A percentile compares a stretch with the other conserved stretches of the same genome.
These are phyloP conservation scores for Poa pratensis DNA, from an alignment of 176 grass and related monocot species.

Conservation along the genomic window DNA sequence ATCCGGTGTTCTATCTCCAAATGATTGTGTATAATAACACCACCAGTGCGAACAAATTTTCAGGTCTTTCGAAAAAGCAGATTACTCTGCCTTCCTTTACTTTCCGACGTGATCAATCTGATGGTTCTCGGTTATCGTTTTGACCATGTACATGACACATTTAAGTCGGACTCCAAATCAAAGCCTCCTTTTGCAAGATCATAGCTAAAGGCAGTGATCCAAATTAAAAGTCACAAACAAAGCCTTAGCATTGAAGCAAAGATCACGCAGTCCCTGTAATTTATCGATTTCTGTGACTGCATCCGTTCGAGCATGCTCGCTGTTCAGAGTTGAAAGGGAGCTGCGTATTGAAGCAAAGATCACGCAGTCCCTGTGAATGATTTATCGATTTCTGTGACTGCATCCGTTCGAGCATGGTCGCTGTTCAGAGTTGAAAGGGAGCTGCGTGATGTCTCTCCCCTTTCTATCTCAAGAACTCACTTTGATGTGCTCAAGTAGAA, in stretches of 20 bases:
- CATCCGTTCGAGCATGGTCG: not conserved
- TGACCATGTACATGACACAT: not conserved
- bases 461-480: slow-evolving; percentile 23
- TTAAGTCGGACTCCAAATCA: slow-evolving; percentile 26
- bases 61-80: slow-evolving; percentile 31
- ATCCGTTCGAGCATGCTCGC: not conserved
- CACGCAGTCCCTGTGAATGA: slow-evolving; percentile 16
- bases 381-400: slow-evolving; percentile 27
- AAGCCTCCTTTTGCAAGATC: slow-evolving; percentile 40
- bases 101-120: slow-evolving; percentile 21
- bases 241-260: slow-evolving; percentile 45
- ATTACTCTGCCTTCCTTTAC: slow-evolving; percentile 23
- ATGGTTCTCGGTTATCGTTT: slow-evolving; percentile 41
- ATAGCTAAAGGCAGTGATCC: slow-evolving; percentile 27
- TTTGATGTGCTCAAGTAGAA: slow-evolving; percentile 13
- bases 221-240: slow-evolving; percentile 32
- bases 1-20: slow-evolving; percentile 4
- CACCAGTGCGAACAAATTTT: not conserved
- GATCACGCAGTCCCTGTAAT: slow-evolving; percentile 27
- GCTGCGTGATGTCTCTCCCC: not conserved
- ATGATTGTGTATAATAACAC: slow-evolving; percentile 21
- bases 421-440: slow-evolving; percentile 9
- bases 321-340: too few relatives aligned
- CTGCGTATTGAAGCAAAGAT: slow-evolving; percentile 37
- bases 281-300: slow-evolving; percentile 22